Conservation (phyloP, 75 land plant species). For the Picea sitchensis region DNA sequence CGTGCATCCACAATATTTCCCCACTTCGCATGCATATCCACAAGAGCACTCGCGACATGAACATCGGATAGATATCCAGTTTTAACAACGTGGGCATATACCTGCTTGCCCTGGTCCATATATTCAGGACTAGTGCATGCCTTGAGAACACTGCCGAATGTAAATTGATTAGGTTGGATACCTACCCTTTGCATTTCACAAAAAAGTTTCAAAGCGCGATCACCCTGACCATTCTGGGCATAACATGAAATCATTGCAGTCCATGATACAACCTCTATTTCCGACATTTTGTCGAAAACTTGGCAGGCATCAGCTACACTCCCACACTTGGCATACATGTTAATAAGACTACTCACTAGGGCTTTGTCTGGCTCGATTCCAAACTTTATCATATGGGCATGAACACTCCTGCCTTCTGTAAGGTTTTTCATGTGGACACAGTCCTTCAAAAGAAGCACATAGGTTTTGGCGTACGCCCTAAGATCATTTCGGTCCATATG, state of each 20-base stretch:
- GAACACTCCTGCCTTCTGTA: slow-evolving; percentile 29
- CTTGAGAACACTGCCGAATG: slow-evolving; percentile 54
- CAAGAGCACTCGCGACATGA: slow-evolving; percentile 62
- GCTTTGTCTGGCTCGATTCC: slow-evolving; percentile 27
- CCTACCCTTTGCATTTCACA: slow-evolving; percentile 42
- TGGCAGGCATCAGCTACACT: slow-evolving; percentile 8
- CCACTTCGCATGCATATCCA: slow-evolving; percentile 76
- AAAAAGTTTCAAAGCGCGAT: slow-evolving; percentile 10
- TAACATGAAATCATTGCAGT: slow-evolving; percentile 20
- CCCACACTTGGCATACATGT: slow-evolving; percentile 26
- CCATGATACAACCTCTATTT: slow-evolving; percentile 20
- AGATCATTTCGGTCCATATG: neutral
- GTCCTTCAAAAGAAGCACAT: slow-evolving; percentile 10
- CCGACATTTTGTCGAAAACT: slow-evolving; percentile 7
- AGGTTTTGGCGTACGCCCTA: neutral
- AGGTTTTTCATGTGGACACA: slow-evolving; percentile 20
- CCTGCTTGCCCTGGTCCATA: slow-evolving; percentile 35
- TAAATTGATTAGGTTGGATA: slow-evolving; percentile 32
- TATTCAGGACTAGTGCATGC: slow-evolving; percentile 48
- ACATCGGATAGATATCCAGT: slow-evolving; percentile 22
- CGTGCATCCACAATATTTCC: slow-evolving; percentile 41
- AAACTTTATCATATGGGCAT: slow-evolving; percentile 22
- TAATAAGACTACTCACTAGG: slow-evolving; percentile 47
- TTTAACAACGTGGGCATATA: slow-evolving; percentile 42
- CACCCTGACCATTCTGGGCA: slow-evolving; percentile 6